Evolutionary conservation across 345 rosid species (phyloP), one percentile per base, ranked within the genome.

Genomic region (Populus davidiana): DNA sequence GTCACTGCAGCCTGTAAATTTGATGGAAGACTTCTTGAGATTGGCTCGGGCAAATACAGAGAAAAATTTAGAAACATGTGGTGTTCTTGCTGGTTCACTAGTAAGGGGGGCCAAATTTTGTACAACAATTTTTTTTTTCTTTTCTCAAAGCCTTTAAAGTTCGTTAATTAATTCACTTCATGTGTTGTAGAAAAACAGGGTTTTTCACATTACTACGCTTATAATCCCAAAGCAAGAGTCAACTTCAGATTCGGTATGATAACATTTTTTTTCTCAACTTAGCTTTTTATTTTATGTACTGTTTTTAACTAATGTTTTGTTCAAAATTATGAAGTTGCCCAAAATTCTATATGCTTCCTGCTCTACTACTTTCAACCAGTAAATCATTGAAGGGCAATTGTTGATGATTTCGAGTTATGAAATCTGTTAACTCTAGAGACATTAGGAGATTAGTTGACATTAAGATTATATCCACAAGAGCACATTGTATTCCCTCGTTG

Each of bases 211-310:
- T 78, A 96, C 96, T 29, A 90, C 92, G 5, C 99, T 96, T 80
- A 93, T 93, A 76, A 82, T 96, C 77, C 99, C 98, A 63, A 96
- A 96, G 93, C 99, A 96, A 84, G 98, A 96, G 84, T 89, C 98
- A 44, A 96, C 99, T 71, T 92, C 98, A 63, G 99, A 96, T 92
- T 88, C 92, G 81, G 99, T 93, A 92, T 43, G 82, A 63, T 75
- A 38, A 31, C 64, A 31, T 31, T 72, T 38, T 66, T 67, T 59
- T 21, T 47, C 70, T 0, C 35, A 62, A 12, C 25, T 62, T 25
- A 25, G 27, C 33, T 0, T 62, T 21, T 62, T 62, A 23, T 62
- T 62, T 18, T 44, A 13, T 44, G 50, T 3, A 44, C 49, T 43
- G 43, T 43, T 43, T 43, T 43, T 44, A 44, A 44, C 49, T 11